Conservation (phyloP, 2,329 filamentous ascomycete species). For the Fusarium veterinarium region DNA sequence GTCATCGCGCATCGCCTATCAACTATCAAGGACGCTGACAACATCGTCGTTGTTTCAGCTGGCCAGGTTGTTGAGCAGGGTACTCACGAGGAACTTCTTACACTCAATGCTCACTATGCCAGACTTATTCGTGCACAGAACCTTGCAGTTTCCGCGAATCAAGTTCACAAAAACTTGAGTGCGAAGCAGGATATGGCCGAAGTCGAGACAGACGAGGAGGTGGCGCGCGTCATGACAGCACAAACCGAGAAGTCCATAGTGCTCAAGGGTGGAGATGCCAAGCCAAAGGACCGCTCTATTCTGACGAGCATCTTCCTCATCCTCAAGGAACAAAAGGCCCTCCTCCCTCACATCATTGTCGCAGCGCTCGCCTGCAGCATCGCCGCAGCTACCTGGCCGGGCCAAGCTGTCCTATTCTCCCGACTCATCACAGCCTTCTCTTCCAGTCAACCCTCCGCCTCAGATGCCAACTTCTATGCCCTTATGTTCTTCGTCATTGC, state of each 20-base stretch:
- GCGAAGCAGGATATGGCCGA: not conserved
- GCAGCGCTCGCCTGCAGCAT: not conserved
- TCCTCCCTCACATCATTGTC: conserved; percentile 10
- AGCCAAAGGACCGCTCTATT: not conserved
- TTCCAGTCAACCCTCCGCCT: conserved; percentile 1
- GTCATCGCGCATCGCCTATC: conserved; percentile 68
- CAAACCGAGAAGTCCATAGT: conserved; percentile 7
- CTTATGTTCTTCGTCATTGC: conserved; percentile 48
- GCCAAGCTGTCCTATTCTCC: conserved; percentile 49
- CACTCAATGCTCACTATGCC: conserved; percentile 26
- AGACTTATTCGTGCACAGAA: conserved; percentile 38
- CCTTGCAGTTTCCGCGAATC: not conserved
- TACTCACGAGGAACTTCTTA: conserved; percentile 32
- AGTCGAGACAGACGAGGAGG: not conserved
- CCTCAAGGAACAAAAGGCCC: conserved; percentile 19
- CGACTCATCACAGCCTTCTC: conserved; percentile 46
- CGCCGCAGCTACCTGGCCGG: conserved; percentile 47
- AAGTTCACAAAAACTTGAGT: not conserved
- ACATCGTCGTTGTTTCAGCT: conserved; percentile 39
- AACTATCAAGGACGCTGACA: conserved; percentile 44
- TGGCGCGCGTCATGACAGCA: conserved; percentile 1
- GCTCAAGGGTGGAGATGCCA: not conserved
- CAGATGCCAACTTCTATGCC: conserved; percentile 51
- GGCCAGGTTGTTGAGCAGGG: conserved; percentile 41
- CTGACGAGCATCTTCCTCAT: conserved; percentile 24